A percentile compares a stretch with the other conserved stretches of the same genome.
These are phyloP conservation scores for Vitis hybrid DNA, from an alignment of 177 flowering plant species.

Conservation along the genomic window DNA sequence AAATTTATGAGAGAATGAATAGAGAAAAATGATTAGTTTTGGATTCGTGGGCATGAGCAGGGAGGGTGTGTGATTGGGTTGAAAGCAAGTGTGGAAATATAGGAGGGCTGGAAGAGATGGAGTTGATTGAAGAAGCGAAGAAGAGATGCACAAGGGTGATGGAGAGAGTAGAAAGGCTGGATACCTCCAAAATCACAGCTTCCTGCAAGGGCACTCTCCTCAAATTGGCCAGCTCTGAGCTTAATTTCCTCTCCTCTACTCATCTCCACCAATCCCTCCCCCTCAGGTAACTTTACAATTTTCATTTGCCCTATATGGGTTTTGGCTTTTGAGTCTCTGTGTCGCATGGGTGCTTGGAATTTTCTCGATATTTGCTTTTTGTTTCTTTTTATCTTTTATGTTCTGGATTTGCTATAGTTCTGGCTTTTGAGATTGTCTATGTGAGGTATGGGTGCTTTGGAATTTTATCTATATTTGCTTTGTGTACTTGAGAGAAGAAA, in stretches of 20 bases:
- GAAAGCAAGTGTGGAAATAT: neutral
- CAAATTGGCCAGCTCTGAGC: constrained; percentile 35
- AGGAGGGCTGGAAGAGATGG: neutral
- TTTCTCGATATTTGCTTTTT: too few relatives aligned
- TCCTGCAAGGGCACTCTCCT: constrained; percentile 39
- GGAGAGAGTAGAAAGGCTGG: constrained; percentile 12
- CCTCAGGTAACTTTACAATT: neutral
- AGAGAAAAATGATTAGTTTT: too few relatives aligned
- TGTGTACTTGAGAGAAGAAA: neutral
- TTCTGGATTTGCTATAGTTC: too few relatives aligned
- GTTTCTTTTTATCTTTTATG: too few relatives aligned
- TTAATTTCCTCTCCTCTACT: constrained; percentile 30
- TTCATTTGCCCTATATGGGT: too few relatives aligned
- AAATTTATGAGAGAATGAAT: too few relatives aligned
- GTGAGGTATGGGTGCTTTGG: too few relatives aligned
- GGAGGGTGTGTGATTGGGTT: neutral
- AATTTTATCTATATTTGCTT: too few relatives aligned
- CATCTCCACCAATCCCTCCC: constrained; percentile 4
- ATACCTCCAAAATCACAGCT: constrained; percentile 19
- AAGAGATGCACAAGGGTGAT: constrained; percentile 29
- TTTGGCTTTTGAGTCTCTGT: too few relatives aligned
- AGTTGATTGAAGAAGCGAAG: constrained; percentile 28
- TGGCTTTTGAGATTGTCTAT: too few relatives aligned
- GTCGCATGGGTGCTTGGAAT: too few relatives aligned
- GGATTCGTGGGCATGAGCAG: too few relatives aligned